phyloP scores from a whole-genome alignment of 139 green algal species.

The Nannochloris sp. region DNA sequence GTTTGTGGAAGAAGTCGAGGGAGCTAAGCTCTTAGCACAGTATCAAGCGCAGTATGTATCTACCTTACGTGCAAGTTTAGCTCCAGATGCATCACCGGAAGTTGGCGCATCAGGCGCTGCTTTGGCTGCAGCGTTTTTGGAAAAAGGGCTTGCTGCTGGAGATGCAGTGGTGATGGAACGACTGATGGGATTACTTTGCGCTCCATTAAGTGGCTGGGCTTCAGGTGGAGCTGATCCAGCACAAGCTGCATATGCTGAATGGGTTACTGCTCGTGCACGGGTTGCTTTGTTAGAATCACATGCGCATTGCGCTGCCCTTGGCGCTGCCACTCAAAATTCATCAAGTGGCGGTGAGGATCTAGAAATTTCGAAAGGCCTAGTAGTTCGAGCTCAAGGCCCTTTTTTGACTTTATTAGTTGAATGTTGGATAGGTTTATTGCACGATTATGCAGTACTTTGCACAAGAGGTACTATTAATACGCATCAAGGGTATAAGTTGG shows the following conservation, averaged over 20 bases:
- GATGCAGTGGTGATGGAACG: conserved; percentile 52
- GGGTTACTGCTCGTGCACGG: conserved; percentile 46
- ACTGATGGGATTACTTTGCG: conserved; percentile 54
- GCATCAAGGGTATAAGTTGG: neutral
- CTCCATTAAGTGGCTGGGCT: conserved; percentile 35
- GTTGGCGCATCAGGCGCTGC: conserved; percentile 44
- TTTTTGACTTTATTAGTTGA: conserved; percentile 14
- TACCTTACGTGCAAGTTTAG: conserved; percentile 26
- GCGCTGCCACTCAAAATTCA: neutral
- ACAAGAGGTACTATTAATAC: neutral
- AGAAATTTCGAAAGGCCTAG: conserved; percentile 1
- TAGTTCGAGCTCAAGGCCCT: conserved; percentile 30
- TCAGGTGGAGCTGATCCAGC: neutral
- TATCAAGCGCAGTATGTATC: conserved; percentile 76
- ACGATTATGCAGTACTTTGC: conserved; percentile 47
- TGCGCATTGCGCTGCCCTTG: conserved; percentile 47
- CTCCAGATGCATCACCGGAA: conserved; percentile 29
- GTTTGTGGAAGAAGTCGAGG: conserved; percentile 5
- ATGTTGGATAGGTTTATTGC: conserved; percentile 34
- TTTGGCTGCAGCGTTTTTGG: conserved; percentile 60
- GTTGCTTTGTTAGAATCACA: conserved; percentile 51
- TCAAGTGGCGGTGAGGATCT: neutral
- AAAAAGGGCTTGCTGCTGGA: conserved; percentile 38
- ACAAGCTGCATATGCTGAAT: conserved; percentile 57
- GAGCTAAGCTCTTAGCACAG: conserved; percentile 58